Percentiles rank a stretch among this genome's conserved stretches.
Evolutionary conservation across 2,329 filamentous ascomycete genomes (phyloP).

Genomic region (Monosporascus cannonballus): DNA sequence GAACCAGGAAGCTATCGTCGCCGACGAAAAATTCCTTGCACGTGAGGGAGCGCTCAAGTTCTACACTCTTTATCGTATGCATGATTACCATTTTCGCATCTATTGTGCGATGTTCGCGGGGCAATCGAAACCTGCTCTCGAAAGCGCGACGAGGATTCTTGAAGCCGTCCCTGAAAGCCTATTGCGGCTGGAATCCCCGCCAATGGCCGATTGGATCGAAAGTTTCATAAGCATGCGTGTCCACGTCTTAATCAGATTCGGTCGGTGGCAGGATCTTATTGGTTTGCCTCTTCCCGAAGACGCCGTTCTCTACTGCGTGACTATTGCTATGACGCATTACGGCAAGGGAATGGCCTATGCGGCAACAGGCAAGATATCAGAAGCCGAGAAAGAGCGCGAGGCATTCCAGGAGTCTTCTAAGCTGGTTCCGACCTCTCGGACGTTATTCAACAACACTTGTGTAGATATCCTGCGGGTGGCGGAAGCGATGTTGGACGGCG

Average conservation of each 20-base stretch:
- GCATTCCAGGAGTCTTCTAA: slow-evolving; percentile 46
- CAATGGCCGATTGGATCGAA: slow-evolving; percentile 77
- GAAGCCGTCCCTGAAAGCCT: slow-evolving; percentile 56
- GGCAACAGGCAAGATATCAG: slow-evolving; percentile 45
- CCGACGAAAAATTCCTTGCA: slow-evolving; percentile 61
- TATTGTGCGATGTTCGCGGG: slow-evolving; percentile 77
- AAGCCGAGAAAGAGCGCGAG: slow-evolving; percentile 46
- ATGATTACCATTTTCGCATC: slow-evolving; percentile 69
- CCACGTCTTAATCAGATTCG: slow-evolving; percentile 69
- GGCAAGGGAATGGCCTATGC: slow-evolving; percentile 62
- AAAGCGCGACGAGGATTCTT: slow-evolving; percentile 55
- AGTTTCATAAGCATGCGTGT: slow-evolving; percentile 61
- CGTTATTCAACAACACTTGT: slow-evolving; percentile 63
- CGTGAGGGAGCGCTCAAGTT: slow-evolving; percentile 60
- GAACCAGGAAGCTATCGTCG: slow-evolving; percentile 59
- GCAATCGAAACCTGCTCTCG: slow-evolving; percentile 54
- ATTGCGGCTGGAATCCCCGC: slow-evolving; percentile 57
- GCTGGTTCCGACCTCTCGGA: slow-evolving; percentile 52
- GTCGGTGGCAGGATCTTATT: slow-evolving; percentile 62
- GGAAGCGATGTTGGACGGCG: slow-evolving; percentile 64
- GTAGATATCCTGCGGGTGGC: slow-evolving; percentile 58
- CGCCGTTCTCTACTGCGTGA: slow-evolving; percentile 57
- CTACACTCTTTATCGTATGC: slow-evolving; percentile 70
- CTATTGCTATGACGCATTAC: slow-evolving; percentile 63
- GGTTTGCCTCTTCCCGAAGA: slow-evolving; percentile 51